These are phyloP conservation scores for Mortierella claussenii DNA, from an alignment of 192 early-diverging fungal genomes.

Conservation along the genomic window DNA sequence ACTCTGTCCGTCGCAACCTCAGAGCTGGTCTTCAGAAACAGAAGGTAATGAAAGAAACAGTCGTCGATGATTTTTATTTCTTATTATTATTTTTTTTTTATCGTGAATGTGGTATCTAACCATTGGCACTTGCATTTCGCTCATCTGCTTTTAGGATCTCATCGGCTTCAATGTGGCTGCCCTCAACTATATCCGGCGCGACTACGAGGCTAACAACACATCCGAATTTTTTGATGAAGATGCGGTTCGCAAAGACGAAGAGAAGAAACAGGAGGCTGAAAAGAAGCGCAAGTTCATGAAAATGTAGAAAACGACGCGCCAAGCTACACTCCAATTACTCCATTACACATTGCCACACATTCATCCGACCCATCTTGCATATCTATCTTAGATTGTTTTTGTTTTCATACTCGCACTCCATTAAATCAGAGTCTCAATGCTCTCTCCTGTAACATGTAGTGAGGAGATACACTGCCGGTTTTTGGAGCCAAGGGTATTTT, in stretches of 20 bases:
- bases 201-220: slow-evolving; percentile 79
- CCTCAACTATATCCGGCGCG: slow-evolving; percentile 76
- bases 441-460: no score
- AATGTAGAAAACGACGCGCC: no score
- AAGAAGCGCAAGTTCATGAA: slow-evolving; percentile 84
- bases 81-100: background rate
- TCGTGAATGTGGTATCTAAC: background rate
- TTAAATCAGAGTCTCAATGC: no score
- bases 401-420: no score
- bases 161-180: slow-evolving; percentile 94
- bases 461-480: no score
- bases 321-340: no score
- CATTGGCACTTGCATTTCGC: background rate
- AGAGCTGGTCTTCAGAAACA: slow-evolving; percentile 73
- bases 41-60: no score
- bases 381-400: background rate
- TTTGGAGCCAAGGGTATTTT: no score
- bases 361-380: background rate
- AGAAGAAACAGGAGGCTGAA: slow-evolving; percentile 58
- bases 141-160: slow-evolving; percentile 60
- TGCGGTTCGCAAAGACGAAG: slow-evolving; percentile 56
- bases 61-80: no score
- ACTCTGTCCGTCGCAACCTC: slow-evolving; percentile 74
- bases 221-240: slow-evolving; percentile 80
- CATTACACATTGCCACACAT: background rate